These are phyloP conservation scores for Mycena venus DNA, from an alignment of 768 basidiomycete species.

Conservation along the genomic window DNA sequence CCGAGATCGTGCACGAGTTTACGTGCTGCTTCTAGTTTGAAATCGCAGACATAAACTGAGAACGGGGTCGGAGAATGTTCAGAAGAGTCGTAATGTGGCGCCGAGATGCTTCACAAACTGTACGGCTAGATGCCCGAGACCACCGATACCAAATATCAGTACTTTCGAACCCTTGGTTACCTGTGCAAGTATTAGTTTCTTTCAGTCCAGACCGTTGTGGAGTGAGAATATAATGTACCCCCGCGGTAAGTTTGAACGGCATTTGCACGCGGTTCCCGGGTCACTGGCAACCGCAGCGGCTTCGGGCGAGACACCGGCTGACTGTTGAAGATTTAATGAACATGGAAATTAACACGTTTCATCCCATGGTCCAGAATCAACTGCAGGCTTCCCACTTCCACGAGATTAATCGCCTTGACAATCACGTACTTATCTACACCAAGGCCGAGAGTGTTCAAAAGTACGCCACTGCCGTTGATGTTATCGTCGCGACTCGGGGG, in stretches of 20 bases:
- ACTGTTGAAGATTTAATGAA: background rate
- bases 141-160: conserved; percentile 30
- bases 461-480: background rate
- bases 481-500: background rate
- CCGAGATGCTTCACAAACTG: conserved; percentile 38
- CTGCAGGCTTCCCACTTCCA: background rate
- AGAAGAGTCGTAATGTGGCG: conserved; percentile 16
- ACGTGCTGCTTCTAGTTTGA: conserved; percentile 32
- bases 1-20: conserved; percentile 36
- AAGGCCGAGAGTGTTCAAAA: conserved; percentile 4
- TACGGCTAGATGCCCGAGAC: conserved; percentile 30
- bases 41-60: conserved; percentile 36
- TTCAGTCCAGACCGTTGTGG: background rate
- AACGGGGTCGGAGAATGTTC: background rate
- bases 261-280: conserved; percentile 28
- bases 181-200: background rate
- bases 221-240: background rate
- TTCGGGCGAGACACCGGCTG: conserved; percentile 13
- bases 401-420: background rate
- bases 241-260: conserved; percentile 22
- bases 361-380: too few species aligned
- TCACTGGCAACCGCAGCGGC: conserved; percentile 30
- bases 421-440: conserved; percentile 29
- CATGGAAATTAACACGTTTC: too few species aligned
- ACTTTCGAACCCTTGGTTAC: conserved; percentile 25